Base-by-base conservation (phyloP, 2,329 filamentous ascomycete genomes). In the Emergomyces pasteurianus region DNA sequence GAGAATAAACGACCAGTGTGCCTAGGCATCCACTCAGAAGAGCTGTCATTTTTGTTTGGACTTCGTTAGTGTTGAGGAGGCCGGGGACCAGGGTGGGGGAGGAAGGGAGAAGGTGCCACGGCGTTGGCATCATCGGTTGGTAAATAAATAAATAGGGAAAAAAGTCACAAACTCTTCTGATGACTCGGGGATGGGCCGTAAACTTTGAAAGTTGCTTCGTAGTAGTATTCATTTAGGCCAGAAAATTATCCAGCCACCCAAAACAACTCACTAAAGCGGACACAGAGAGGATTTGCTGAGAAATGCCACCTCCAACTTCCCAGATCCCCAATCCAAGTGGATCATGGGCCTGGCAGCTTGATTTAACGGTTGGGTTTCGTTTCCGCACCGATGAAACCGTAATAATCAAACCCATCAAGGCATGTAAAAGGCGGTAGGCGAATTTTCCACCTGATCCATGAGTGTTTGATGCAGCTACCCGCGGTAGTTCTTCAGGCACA, bases 11-110 rank as follows among this genome's bases (percentile, higher is more conserved):
- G n/a, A 26, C 23, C 38, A 57, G 26, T 10, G 8, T 57, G 26
- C 26, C 38, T 47, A 46, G 16, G 18, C 26, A 46, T 18, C 34
- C 26, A 43, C 38, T 34, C 55, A 57, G 4, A 46, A 26, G 16
- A 46, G 55, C 55, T 47, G 55, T 57, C 55, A 57, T 57, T 57
- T n/a, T 57, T 46, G 55, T 57, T 57, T 57, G 55, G 55, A 34
- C 23, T 46, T 40, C 55, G 40, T 47, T n/a, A n/a, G 18, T 57
- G 55, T 57, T 49, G 46, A 49, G 46, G 2, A 49, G 23, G 18
- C 21, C 18, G 23, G 6, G 18, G 40, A 36, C 23, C 23, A 26
- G 21, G 23, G 46, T n/a, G n/a, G 9, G 21, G 4, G 8, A 26
- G 43, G 18, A 18, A 18, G 2, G 12, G 26, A 31, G 12, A 5